Conservation (phyloP, 2,329 filamentous ascomycete genomes). For the Neurospora sp. region DNA sequence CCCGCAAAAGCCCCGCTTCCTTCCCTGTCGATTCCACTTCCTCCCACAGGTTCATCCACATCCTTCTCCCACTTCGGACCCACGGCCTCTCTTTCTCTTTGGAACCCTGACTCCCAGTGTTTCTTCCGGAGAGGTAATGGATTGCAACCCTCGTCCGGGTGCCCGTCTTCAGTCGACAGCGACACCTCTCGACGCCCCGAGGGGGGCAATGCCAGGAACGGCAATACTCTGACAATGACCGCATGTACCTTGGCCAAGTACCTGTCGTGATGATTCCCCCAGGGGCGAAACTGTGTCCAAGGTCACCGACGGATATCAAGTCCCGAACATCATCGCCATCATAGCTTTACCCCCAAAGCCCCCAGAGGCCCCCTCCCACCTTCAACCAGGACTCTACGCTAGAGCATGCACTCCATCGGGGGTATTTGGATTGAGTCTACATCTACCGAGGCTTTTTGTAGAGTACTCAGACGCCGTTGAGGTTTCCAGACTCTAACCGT, state of each 20-base stretch:
- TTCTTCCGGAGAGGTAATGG: background rate
- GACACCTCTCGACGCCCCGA: background rate
- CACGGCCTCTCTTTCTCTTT: background rate
- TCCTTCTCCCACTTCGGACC: background rate
- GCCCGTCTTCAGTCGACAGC: background rate
- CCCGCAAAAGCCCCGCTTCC: background rate
- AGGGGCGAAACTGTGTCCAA: background rate
- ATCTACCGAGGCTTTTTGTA: constrained; percentile 4
- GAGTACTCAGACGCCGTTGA: constrained; percentile 11
- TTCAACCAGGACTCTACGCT: background rate
- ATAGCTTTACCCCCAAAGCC: background rate
- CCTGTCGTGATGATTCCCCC: background rate
- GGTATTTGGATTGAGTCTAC: background rate
- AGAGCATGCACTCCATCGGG: background rate
- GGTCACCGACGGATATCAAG: background rate
- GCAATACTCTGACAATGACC: background rate
- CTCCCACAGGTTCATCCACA: background rate
- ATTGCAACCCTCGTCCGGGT: background rate
- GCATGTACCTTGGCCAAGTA: background rate
- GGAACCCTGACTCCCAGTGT: background rate
- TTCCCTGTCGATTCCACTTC: background rate
- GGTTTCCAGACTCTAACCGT: constrained; percentile 8
- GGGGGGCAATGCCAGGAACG: background rate
- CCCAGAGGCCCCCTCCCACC: background rate
- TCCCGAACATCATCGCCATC: background rate